These are phyloP conservation scores for Heracleum sosnowskyi DNA, from an alignment of 129 eudicot species.

Conservation along the genomic window DNA sequence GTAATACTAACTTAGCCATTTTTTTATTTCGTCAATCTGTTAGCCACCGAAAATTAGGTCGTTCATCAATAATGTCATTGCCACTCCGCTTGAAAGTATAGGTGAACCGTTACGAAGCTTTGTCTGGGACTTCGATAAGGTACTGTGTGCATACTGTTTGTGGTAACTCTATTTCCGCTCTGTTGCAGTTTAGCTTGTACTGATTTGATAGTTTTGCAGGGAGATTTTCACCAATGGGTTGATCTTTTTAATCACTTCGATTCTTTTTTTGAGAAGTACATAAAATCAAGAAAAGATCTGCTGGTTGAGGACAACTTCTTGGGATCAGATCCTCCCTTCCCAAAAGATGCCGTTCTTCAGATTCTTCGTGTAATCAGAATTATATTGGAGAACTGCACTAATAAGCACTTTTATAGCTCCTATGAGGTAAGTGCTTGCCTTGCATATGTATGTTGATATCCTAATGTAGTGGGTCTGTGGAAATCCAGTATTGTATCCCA, in stretches of 20 bases:
- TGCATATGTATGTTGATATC: neutral
- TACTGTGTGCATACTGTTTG: slow-evolving; percentile 15
- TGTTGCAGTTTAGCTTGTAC: slow-evolving; percentile 12
- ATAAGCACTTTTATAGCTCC: slow-evolving; percentile 83
- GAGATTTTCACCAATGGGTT: slow-evolving; percentile 96
- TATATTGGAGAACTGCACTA: slow-evolving; percentile 87
- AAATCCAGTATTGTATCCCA: neutral
- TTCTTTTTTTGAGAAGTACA: slow-evolving; percentile 76
- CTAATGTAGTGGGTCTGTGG: neutral
- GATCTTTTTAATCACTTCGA: slow-evolving; percentile 91
- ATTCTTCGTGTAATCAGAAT: slow-evolving; percentile 82
- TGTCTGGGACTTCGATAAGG: slow-evolving; percentile 98
- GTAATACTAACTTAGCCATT: neutral
- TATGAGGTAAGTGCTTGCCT: slow-evolving; percentile 61
- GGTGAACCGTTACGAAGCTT: slow-evolving; percentile 69
- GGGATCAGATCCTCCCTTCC: slow-evolving; percentile 84
- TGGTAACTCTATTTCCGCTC: neutral
- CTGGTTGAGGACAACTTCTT: slow-evolving; percentile 66
- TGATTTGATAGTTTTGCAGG: slow-evolving; percentile 47
- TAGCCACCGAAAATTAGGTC: slow-evolving; percentile 94
- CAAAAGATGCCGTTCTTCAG: slow-evolving; percentile 85
- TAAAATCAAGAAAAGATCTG: slow-evolving; percentile 89
- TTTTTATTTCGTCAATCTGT: slow-evolving; percentile 14
- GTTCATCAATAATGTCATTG: slow-evolving; percentile 59
- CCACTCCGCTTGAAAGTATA: slow-evolving; percentile 71